Percentiles rank a stretch among this genome's conserved stretches.
Conservation (phyloP, 345 rosid genomes). For the Eucalyptus sp. region DNA sequence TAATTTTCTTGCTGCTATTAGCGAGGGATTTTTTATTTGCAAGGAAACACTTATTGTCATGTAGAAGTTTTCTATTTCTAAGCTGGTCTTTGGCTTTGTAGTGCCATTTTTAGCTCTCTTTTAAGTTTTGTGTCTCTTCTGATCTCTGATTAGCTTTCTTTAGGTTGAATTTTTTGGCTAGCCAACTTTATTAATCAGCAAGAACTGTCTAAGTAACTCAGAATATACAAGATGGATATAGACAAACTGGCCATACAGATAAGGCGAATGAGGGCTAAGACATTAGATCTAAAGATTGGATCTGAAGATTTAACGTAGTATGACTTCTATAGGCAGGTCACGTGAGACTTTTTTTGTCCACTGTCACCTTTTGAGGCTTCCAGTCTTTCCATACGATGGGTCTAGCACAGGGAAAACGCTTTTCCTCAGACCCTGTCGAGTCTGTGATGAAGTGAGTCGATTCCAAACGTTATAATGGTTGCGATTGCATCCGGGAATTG, state of each 20-base stretch:
- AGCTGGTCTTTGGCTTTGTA: background rate
- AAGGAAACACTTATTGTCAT: background rate
- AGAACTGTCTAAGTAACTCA: background rate
- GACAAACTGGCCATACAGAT: background rate
- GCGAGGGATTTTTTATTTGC: background rate
- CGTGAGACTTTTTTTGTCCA: background rate
- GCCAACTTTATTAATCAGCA: background rate
- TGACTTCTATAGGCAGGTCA: background rate
- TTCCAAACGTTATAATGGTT: background rate
- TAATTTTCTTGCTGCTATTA: background rate
- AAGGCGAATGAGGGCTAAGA: background rate
- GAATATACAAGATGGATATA: background rate
- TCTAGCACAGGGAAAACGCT: background rate
- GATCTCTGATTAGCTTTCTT: background rate
- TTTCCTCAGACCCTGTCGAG: background rate
- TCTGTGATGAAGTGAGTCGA: background rate
- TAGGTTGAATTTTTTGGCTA: background rate
- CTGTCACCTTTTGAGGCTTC: background rate
- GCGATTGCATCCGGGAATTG: background rate
- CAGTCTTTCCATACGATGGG: background rate
- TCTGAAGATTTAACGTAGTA: background rate
- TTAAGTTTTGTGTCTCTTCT: background rate
- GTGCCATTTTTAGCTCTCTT: background rate
- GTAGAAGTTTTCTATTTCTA: background rate
- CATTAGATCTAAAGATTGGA: background rate